Evolutionary conservation across 1,139 yeast species (phyloP), one percentile per base, ranked within the genome.

Genomic region (Protomyces lactucae-debilis): DNA sequence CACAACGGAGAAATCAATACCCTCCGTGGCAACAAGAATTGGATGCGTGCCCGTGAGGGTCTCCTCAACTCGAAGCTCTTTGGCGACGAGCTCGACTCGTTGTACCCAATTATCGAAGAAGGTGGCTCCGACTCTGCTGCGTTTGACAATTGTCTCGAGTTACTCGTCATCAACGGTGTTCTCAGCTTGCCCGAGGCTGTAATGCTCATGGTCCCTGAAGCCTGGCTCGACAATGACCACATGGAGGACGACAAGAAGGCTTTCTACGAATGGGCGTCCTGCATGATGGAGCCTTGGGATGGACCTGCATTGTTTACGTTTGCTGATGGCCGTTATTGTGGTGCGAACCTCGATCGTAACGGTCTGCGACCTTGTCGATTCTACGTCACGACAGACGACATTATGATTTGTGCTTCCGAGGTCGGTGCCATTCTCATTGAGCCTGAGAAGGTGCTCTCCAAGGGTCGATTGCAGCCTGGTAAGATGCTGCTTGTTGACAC

Each of bases 101-200:
- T 93, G 69, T 92, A 87, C 77, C 99, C 99, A 28, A 88, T 93
- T 73, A 92, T 93, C 70, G 98, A 93, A 77, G 98, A 93, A 78
- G 98, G 98, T 71, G 99, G 98, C 64, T 91, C 97, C 37, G 99
- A 93, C 76, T 93, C 98, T n/a, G 99, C 97, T 63, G 97, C 98
- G 28, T 86, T 93, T 71, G 99, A 93, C 78, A 93, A 93, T 73
- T 98, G 93, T 25, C 82, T 93, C 73, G 99, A 93, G 77, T 80
- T 93, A 71, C 82, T 93, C 71, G 95, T 91, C 65, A 87, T 90
- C 69, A 92, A 92, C 76, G 98, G 98, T 67, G 92, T 88, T 48
- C 80, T 93, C 68, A 85, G 97, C 2, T 82, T 93, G 70, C 99
- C 98, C 16, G 99, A 93, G 77, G 98, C 98, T 10, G 91, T 93